Evolutionary conservation across 805 yeast species (phyloP).

Genomic region (Candida oleophila): DNA sequence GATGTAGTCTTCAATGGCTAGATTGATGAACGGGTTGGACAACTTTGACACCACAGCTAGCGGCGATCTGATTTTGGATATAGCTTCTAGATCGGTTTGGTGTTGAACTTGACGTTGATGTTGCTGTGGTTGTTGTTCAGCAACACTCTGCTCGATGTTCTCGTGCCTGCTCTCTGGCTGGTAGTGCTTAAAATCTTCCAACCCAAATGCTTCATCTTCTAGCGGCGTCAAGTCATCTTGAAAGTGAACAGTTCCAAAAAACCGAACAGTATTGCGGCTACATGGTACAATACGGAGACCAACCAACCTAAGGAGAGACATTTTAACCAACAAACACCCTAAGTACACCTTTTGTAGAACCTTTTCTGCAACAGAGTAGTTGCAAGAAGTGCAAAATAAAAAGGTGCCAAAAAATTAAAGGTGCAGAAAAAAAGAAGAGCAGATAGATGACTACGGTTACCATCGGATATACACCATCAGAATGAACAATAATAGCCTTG

Average conservation of each 20-base stretch:
- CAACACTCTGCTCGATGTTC: too few relatives aligned
- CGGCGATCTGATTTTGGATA: constrained; percentile 29
- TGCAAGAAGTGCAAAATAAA: neutral
- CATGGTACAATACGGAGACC: neutral
- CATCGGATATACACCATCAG: neutral
- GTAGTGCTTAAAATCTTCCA: constrained; percentile 40
- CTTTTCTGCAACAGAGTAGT: too few relatives aligned
- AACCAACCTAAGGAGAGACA: neutral
- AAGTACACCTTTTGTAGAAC: neutral
- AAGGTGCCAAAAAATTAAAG: neutral
- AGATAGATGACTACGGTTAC: too few relatives aligned
- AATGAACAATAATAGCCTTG: constrained; percentile 46
- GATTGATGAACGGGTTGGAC: constrained; percentile 67
- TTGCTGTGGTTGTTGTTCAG: too few relatives aligned
- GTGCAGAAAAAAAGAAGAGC: too few relatives aligned
- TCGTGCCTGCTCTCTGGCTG: constrained; percentile 3
- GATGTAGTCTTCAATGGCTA: constrained; percentile 79
- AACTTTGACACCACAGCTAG: constrained; percentile 58
- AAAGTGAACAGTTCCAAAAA: constrained; percentile 30
- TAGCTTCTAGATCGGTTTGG: neutral
- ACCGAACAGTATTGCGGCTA: constrained; percentile 1
- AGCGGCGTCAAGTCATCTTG: constrained; percentile 35
- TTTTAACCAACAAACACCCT: neutral
- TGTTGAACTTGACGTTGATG: neutral
- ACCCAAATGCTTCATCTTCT: constrained; percentile 34